Base-by-base conservation (phyloP, 495 filamentous ascomycete species). In the Apodospora peruviana region DNA sequence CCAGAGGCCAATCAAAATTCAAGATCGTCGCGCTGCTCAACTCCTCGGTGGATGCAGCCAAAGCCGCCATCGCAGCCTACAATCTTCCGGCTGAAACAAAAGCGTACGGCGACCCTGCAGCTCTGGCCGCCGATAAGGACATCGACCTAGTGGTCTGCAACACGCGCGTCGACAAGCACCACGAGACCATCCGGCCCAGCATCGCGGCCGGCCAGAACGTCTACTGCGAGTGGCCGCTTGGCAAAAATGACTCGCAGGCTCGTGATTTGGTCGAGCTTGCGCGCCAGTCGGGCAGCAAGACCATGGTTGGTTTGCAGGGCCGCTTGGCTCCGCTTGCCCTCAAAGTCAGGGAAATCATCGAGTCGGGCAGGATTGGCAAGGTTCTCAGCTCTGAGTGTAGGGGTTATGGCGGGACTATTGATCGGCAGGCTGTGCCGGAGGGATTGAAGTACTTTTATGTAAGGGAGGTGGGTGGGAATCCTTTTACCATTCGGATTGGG, bases 201-300 rank as follows among this genome's bases (percentile, higher is more conserved):
- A 39, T 86, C 8, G 46, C 60, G 16, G 77, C 78, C 0, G 78
- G 78, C n/a, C 84, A 84, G 55, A 61, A 68, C 25, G 75, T 78
- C 11, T 84, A 66, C 45, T 67, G 78, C 20, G 83, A 86, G 57
- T 85, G 83, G 83, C 75, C 75, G 11, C 60, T 79, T 0, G 70
- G 67, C 1, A 51, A 68, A 22, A 55, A 69, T 40, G 50, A 57
- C 20, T 35, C 48, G 18, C 57, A 66, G 10, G 71, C 69, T 0
- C 47, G 67, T 40, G 71, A 77, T 35, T 47, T 85, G 48, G 66
- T 69, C 0, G 38, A 50, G 1, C 46, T 71, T 2, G 73, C 67
- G 1, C 55, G 60, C 19, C 40, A 62, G 42, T 58, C 57, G 2
- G 64, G 70, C 0, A 68, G 69, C 0, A 68, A 66, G 47, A 77